Base-by-base conservation (phyloP, 202 grass and related monocot species). In the Saccharum hybrid region DNA sequence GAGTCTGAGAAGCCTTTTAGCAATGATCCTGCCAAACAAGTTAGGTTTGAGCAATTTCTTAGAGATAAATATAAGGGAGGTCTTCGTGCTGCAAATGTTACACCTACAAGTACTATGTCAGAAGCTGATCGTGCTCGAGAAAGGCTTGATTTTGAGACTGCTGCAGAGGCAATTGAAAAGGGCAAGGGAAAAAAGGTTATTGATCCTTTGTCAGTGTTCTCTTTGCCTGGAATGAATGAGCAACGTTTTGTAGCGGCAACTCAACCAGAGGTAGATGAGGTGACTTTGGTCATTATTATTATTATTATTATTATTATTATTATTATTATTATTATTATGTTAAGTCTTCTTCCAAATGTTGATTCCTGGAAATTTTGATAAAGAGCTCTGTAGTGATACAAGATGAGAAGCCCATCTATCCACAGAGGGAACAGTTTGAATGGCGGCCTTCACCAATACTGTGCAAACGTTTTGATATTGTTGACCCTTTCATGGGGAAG, bases 401-500 rank as follows among this genome's bases (percentile, higher is more conserved):
- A 72, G 85, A 90, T 88, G 92, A 83, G 77, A 98, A 88, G 64
- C 60, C 60, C 16, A 73, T 90, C 39, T 85, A 89, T 82, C 89
- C 83, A 79, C 90, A 43, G 49, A 91, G 92, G 76, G 92, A 90
- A 36, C 87, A 93, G 72, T 95, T 95, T 51, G 88, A 98, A 75
- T 95, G 96, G 92, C 81, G 96, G 45, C 96, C 96, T 68, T 70
- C 87, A 68, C 90, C 96, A 60, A 85, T 98, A 79, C 84, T 98
- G 72, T 98, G 96, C 85, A 98, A 98, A 84, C 90, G 92, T 70
- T 98, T 98, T 88, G 96, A 98, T 86, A 87, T 95, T 16, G 75
- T 91, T 52, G 96, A 98, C 79, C 92, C 96, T 88, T 98, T 90
- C 82, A 98, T 98, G 90, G 92, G 96, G 56, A 95, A 98, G 92